A percentile compares a stretch with the other conserved stretches of the same genome.
Evolutionary conservation across 2,329 filamentous ascomycete genomes (phyloP).

Genomic region (Zarea fungicola): DNA sequence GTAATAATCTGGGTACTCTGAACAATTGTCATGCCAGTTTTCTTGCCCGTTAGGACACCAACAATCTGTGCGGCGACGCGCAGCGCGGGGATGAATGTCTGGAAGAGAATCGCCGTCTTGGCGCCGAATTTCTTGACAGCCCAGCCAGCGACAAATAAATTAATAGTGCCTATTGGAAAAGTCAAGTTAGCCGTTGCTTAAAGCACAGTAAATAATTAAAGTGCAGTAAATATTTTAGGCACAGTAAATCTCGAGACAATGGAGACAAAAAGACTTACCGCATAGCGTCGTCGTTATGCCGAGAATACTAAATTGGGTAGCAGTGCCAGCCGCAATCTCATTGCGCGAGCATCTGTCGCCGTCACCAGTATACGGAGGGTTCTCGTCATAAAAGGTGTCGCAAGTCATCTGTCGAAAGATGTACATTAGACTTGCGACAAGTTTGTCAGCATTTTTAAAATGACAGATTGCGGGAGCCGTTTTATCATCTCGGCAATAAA

Average conservation of each 20-base stretch:
- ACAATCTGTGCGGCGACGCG: slow-evolving; percentile 59
- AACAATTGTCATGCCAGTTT: slow-evolving; percentile 60
- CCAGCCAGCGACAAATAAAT: slow-evolving; percentile 63
- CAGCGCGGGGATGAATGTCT: slow-evolving; percentile 60
- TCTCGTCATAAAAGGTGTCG: slow-evolving; percentile 59
- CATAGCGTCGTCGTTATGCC: slow-evolving; percentile 64
- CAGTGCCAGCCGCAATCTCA: slow-evolving; percentile 60
- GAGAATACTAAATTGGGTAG: slow-evolving; percentile 58
- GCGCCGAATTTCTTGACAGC: slow-evolving; percentile 62
- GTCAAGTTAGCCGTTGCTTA: neutral
- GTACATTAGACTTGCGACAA: slow-evolving; percentile 43
- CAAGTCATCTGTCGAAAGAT: slow-evolving; percentile 69
- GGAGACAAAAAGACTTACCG: slow-evolving; percentile 40
- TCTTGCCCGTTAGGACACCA: slow-evolving; percentile 57
- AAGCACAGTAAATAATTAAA: neutral
- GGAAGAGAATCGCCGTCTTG: slow-evolving; percentile 55
- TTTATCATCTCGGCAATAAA: neutral
- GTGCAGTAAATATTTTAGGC: neutral
- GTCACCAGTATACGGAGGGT: slow-evolving; percentile 43
- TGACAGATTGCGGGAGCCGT: neutral
- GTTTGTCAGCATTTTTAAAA: neutral
- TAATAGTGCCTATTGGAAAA: slow-evolving; percentile 39
- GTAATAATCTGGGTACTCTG: slow-evolving; percentile 64
- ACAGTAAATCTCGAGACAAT: no score
- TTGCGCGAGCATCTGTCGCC: slow-evolving; percentile 54